Evolutionary conservation across 1,284 basidiomycete species (phyloP), one percentile per base, ranked within the genome.

Genomic region (Bondarzewia mesenterica): DNA sequence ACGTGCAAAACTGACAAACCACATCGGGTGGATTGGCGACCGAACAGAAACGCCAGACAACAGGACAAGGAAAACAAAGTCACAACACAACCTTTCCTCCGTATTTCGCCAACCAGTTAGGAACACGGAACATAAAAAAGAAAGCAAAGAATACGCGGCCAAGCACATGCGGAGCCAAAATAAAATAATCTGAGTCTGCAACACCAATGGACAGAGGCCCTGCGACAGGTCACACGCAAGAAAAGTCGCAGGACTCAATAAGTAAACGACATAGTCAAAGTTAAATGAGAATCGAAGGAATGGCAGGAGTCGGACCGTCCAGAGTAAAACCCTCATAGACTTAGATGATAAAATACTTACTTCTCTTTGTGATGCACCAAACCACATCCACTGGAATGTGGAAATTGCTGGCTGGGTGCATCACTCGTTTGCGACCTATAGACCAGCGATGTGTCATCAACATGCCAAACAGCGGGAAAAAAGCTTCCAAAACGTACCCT

Each of bases 371-470:
- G 29, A 32, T 15, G 29, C 3, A 3, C 29, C 3, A n/a, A n/a
- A n/a, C n/a, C 29, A n/a, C 29, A 7, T 32, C 5, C 12, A 10
- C 10, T n/a, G 10, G 29, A n/a, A n/a, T 32, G n/a, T 32, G n/a
- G 5, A n/a, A 10, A 32, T n/a, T 10, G n/a, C 29, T n/a, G 29
- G 5, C 29, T 32, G 29, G 12, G 29, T n/a, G n/a, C 29, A 22
- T 62, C 53, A 70, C 55, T 67, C 62, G 49, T 71, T 70, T 3
- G 69, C 68, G 43, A 71, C 68, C 69, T 71, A 48, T 49, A 47
- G 46, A 16, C 15, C n/a, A n/a, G 37, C 29, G 32, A 41, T 32
- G 3, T 12, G 29, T 32, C 1, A 48, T 27, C 16, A 47, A 38
- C 52, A 61, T 23, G 20, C 22, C 18, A 42, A 42, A 18, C 36